A percentile compares a stretch with the other conserved stretches of the same genome.
These are phyloP conservation scores for Phaeosphaeriaceae sp. DNA, from an alignment of 2,329 filamentous ascomycete genomes.

Conservation along the genomic window DNA sequence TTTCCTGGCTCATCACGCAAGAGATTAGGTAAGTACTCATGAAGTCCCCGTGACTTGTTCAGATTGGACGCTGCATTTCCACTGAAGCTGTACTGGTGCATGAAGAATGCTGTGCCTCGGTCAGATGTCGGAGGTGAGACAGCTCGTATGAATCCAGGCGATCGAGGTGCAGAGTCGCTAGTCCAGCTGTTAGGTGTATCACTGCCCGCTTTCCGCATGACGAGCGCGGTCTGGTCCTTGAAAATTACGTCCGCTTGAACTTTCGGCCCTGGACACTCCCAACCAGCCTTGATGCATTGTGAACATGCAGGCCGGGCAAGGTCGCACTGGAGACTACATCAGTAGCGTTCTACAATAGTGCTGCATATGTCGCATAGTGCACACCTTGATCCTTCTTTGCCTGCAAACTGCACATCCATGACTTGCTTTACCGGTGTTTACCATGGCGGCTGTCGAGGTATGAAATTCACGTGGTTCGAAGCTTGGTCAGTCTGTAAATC, in stretches of 20 bases:
- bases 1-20: background rate
- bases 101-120: background rate
- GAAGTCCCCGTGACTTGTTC: background rate
- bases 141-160: background rate
- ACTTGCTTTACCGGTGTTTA: background rate
- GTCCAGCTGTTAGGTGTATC: background rate
- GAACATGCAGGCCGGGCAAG: background rate
- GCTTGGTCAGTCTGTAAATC: too few relatives aligned
- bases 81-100: background rate
- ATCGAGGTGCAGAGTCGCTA: background rate
- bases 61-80: background rate
- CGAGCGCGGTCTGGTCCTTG: background rate
- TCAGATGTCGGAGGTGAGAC: background rate
- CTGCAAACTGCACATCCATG: background rate
- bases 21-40: background rate
- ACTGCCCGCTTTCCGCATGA: background rate
- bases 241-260: background rate
- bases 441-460: background rate
- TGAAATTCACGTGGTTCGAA: too few relatives aligned
- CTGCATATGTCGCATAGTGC: background rate
- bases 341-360: background rate
- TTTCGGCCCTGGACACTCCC: background rate
- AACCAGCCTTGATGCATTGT: background rate
- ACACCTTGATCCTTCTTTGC: background rate
- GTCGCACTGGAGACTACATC: background rate